Evolutionary conservation across 768 basidiomycete genomes (phyloP), one percentile per base, ranked within the genome.

Genomic region (Termitomyces sp.): DNA sequence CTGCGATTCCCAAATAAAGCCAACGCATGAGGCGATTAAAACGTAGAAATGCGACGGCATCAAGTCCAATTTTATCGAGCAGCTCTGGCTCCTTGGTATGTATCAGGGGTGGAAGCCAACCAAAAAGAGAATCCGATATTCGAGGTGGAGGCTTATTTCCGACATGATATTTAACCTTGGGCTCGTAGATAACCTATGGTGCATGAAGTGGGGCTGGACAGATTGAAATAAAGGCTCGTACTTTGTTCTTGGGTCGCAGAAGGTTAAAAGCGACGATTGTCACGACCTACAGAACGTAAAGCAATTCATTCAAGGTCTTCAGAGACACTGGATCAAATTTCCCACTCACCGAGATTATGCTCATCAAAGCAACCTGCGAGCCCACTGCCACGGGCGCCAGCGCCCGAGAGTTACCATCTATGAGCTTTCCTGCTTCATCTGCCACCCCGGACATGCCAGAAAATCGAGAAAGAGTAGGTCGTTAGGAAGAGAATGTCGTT

Each of bases 21-120:
- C 76, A 78, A 18, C 93, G 87, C 66, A 88, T 79, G 72, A 99
- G 82, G 51, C 94, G 86, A 23, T 89, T 81, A 70, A 98, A 98
- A 25, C 96, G 88, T 22, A 99, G 82, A 69, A 89, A 99, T 22
- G 89, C 82, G 45, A 94, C 91, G 0, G 95, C 96, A 65, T 99
- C 97, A 10, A 97, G 84, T 25, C 96, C 96, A 68, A 91, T 75
- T 68, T 89, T 90, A 61, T 90, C 86, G 27, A 96, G 75, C 32
- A 97, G 83, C 58, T 94, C 89, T n/a, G 90, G 85, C 66, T 98
- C 94, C 64, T 87, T 88, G 23, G 89, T 86, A 58, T 85, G 82
- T 33, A 92, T 64, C 38, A 98, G 81, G 0, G 94, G 94, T 7
- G 88, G 85, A 0, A 98, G 74, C 96, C 96, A 99, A 58, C 92